Conservation (phyloP, 2,329 filamentous ascomycete genomes). For the Cercospora janseana region DNA sequence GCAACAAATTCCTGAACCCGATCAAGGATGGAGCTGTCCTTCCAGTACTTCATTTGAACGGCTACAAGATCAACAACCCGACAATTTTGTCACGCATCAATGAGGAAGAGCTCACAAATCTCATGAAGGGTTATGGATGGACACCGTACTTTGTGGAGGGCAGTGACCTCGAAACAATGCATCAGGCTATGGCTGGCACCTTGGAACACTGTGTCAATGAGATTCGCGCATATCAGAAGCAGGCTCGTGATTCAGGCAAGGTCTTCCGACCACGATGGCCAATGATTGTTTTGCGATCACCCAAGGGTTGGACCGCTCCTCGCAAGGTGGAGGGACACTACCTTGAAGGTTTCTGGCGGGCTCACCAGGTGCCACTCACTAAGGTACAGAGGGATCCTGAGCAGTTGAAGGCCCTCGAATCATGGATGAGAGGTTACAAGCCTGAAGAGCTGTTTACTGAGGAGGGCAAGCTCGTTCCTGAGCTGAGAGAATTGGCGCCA, state of each 20-base stretch:
- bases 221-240: slow-evolving; percentile 67
- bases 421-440: slow-evolving; percentile 75
- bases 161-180: slow-evolving; percentile 70
- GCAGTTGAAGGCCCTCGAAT: slow-evolving; percentile 67
- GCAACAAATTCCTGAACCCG: slow-evolving; percentile 78
- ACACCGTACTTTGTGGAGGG: slow-evolving; percentile 78
- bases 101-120: slow-evolving; percentile 66
- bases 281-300: slow-evolving; percentile 73
- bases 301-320: slow-evolving; percentile 78
- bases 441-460: slow-evolving; percentile 69
- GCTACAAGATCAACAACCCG: slow-evolving; percentile 83
- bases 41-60: slow-evolving; percentile 74
- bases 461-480: slow-evolving; percentile 60
- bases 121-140: slow-evolving; percentile 75
- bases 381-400: slow-evolving; percentile 62
- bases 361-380: slow-evolving; percentile 74
- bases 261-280: slow-evolving; percentile 72
- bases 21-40: slow-evolving; percentile 75
- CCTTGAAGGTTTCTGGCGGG: slow-evolving; percentile 73
- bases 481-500: slow-evolving; percentile 65
- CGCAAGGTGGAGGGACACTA: slow-evolving; percentile 68
- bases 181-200: slow-evolving; percentile 77
- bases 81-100: slow-evolving; percentile 70
- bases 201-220: slow-evolving; percentile 69
- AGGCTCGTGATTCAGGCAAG: slow-evolving; percentile 68